phyloP scores from a whole-genome alignment of 73 alveolate species.

The Blepharisma stoltei region DNA sequence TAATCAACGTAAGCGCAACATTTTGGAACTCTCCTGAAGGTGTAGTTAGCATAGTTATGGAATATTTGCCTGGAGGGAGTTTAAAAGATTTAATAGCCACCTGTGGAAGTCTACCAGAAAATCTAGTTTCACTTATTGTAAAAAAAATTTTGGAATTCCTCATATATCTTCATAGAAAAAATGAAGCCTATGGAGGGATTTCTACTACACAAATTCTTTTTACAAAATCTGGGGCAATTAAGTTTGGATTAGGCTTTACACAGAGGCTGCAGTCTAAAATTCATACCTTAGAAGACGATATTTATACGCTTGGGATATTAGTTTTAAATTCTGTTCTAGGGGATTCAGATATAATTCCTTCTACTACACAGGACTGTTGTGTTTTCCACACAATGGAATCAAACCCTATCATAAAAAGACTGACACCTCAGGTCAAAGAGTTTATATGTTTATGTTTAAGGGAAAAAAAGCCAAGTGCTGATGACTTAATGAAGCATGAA shows the following conservation, averaged over 20 bases:
- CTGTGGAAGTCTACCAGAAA: conserved; percentile 44
- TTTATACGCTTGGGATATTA: conserved; percentile 1
- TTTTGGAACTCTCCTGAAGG: conserved; percentile 57
- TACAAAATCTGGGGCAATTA: background rate
- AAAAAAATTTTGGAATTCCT: background rate
- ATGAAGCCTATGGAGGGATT: background rate
- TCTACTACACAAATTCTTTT: background rate
- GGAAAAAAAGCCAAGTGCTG: background rate
- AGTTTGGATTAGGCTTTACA: background rate
- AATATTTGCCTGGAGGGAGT: conserved; percentile 32
- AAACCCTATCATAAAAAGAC: background rate
- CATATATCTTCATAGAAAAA: background rate
- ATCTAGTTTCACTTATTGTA: background rate
- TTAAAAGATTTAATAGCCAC: conserved; percentile 32
- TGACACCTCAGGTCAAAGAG: background rate
- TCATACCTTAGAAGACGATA: background rate
- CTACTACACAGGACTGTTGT: background rate
- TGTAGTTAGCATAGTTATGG: conserved; percentile 33
- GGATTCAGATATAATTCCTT: background rate
- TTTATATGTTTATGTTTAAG: background rate
- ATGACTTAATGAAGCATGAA: background rate
- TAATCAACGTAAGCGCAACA: conserved; percentile 34
- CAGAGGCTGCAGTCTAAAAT: background rate
- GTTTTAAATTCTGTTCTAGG: background rate
- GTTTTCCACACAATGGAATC: background rate